Conservation (phyloP, 352 stramenopile genomes). For the Phytophthora cactorum region DNA sequence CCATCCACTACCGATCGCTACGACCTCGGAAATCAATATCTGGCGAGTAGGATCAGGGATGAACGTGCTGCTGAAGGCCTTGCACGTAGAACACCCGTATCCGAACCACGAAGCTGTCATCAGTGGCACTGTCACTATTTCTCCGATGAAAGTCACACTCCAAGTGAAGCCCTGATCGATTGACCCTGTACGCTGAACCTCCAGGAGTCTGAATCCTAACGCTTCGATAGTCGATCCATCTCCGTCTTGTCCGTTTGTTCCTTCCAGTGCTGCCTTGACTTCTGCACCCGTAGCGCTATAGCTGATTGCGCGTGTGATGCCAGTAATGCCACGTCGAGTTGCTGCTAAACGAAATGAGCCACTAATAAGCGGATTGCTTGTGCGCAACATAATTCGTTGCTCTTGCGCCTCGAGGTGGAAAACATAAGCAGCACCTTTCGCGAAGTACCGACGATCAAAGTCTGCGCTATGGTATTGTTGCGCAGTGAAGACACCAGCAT, state of each 20-base stretch:
- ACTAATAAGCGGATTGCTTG: conserved; percentile 60
- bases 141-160: conserved; percentile 84
- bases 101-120: conserved; percentile 69
- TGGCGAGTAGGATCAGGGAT: conserved; percentile 59
- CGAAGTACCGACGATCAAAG: conserved; percentile 71
- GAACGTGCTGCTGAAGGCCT: conserved; percentile 75
- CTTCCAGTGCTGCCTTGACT: conserved; percentile 87
- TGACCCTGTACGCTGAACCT: conserved; percentile 71
- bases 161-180: conserved; percentile 85
- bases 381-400: conserved; percentile 64
- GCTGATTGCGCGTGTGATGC: conserved; percentile 64
- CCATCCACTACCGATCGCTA: conserved; percentile 61
- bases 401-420: conserved; percentile 82
- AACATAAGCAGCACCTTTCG: conserved; percentile 75
- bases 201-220: conserved; percentile 61
- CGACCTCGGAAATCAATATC: conserved; percentile 58
- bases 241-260: conserved; percentile 36
- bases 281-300: conserved; percentile 65
- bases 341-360: conserved; percentile 83
- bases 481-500: conserved; percentile 67
- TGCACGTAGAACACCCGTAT: conserved; percentile 71
- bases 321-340: conserved; percentile 61
- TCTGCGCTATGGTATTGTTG: conserved; percentile 61
- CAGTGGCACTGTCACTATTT: conserved; percentile 65
- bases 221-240: conserved; percentile 69